Evolutionary conservation across 345 rosid genomes (phyloP), one percentile per base, ranked within the genome.

Genomic region (Pistacia integerrima): DNA sequence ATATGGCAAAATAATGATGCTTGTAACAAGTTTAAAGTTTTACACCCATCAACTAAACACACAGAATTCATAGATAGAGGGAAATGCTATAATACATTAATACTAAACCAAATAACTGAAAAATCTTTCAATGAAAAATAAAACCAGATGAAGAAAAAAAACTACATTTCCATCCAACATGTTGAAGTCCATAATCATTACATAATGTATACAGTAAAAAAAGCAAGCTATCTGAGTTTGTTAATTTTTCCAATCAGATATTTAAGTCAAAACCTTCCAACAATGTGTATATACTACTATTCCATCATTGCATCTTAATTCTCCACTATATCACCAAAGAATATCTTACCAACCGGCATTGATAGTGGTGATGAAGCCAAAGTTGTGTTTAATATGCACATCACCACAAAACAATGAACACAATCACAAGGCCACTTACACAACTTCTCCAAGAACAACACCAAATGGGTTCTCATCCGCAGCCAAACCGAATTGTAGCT

Each of bases 341-440:
- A 64, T 55, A 77, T 54, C 87, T 77, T 95, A 95, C 99, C 99
- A 96, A 88, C 91, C 84, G 82, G 99, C 88, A 84, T 96, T 96
- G 69, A 93, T 81, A 1, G 99, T 91, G 70, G 98, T 91, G 79
- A 93, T 93, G 76, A 91, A 96, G 83, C 33, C 33, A 30, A 1
- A 30, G 33, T 2, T 30, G 33, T 30, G 33, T 22, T 22, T 22
- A 88, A 22, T 22, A 22, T 22, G 22, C 22, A 22, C 22, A 22
- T 22, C 22, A 22, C 22, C 33, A 30, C 2, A 30, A 30, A 30
- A 30, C 1, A 30, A 30, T 1, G 33, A 30, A 30, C 33, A 30
- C 33, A 30, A 30, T 30, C 33, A 30, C 33, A 30, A 30, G 33
- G 33, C 33, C 1, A 30, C 33, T 30, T 30, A 30, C 33, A 30